Percentiles rank a stretch among this genome's conserved stretches.
These are phyloP conservation scores for Fraxinus angustifolia DNA, from an alignment of 305 asterid species.

Conservation along the genomic window DNA sequence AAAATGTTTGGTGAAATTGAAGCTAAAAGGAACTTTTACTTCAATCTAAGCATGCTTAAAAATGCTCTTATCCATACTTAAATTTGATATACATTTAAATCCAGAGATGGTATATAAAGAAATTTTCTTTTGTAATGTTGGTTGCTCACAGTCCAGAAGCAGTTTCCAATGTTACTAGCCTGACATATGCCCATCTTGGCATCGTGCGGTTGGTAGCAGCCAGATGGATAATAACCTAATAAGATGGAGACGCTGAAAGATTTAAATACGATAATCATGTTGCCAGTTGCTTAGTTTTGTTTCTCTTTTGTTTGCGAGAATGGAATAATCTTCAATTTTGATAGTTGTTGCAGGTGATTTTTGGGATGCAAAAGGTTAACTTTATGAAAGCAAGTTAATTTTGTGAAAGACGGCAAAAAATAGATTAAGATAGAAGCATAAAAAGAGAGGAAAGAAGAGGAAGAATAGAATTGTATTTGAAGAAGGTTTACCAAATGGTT, in stretches of 20 bases:
- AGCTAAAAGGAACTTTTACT: too few species aligned
- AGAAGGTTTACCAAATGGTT: not conserved
- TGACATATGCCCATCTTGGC: not conserved
- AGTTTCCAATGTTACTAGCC: not conserved
- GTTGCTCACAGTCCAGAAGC: not conserved
- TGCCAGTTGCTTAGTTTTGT: not conserved
- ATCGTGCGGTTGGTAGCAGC: not conserved
- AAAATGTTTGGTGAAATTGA: too few species aligned
- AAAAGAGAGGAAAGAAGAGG: not conserved
- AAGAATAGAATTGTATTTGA: not conserved
- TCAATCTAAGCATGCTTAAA: too few species aligned
- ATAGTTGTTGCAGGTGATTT: not conserved
- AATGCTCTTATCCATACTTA: too few species aligned
- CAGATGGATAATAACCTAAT: not conserved
- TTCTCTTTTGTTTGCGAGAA: not conserved
- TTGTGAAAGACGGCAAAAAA: not conserved
- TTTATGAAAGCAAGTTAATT: not conserved
- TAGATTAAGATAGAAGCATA: not conserved
- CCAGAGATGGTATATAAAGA: too few species aligned
- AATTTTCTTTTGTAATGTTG: not conserved
- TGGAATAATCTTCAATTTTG: not conserved
- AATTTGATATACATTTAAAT: too few species aligned
- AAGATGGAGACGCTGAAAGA: not conserved
- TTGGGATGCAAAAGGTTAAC: not conserved
- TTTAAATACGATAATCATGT: not conserved